Evolutionary conservation across 148 eudicot genomes (phyloP).

Genomic region (Euryodendron excelsum): DNA sequence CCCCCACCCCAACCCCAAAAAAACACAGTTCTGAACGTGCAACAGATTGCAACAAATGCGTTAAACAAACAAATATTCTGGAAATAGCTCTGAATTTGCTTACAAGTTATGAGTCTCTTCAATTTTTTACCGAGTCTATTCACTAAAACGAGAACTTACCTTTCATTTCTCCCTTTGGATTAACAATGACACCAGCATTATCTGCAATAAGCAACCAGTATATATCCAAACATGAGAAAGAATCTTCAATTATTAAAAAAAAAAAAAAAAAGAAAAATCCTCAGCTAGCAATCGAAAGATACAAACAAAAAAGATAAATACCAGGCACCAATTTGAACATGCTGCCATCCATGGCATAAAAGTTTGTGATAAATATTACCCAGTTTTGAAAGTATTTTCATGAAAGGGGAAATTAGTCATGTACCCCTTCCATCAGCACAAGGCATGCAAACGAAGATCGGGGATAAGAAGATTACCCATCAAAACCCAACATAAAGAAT

Average conservation of each 20-base stretch:
- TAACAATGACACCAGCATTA: slow-evolving; percentile 63
- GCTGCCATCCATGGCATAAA: too few relatives aligned
- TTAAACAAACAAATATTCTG: neutral
- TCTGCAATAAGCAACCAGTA: slow-evolving; percentile 28
- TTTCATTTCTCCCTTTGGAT: slow-evolving; percentile 27
- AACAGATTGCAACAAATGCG: neutral
- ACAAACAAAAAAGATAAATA: neutral
- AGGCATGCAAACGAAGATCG: too few relatives aligned
- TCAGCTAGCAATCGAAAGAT: neutral
- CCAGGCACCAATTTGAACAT: too few relatives aligned
- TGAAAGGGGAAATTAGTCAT: too few relatives aligned
- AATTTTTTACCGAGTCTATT: neutral
- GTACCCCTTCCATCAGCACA: too few relatives aligned
- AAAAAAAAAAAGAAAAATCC: neutral
- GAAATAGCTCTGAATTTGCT: neutral
- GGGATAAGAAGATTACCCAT: too few relatives aligned
- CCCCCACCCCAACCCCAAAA: too few relatives aligned
- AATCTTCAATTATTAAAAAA: neutral
- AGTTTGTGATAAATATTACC: too few relatives aligned
- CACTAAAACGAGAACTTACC: neutral
- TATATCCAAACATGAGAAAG: neutral
- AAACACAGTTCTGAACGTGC: neutral
- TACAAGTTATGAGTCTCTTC: neutral
- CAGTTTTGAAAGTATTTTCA: too few relatives aligned
- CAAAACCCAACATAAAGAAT: too few relatives aligned